phyloP scores from a whole-genome alignment of 352 stramenopile species.

The Elongisporangium senticosum region DNA sequence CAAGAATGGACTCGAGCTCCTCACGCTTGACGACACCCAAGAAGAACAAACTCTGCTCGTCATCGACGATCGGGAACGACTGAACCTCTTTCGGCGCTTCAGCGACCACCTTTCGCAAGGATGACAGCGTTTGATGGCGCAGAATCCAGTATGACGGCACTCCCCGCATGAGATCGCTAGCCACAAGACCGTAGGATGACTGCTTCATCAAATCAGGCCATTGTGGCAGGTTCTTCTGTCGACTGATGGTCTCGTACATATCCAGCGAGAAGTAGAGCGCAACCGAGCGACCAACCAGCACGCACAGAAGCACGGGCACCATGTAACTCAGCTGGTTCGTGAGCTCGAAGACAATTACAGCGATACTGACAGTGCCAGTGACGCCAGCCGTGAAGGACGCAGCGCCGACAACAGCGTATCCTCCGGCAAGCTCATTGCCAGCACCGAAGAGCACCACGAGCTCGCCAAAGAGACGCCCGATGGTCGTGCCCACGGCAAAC shows the following conservation, averaged over 20 bases:
- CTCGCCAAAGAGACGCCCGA: constrained; percentile 89
- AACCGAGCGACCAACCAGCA: constrained; percentile 66
- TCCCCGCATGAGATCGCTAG: constrained; percentile 64
- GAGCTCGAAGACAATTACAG: constrained; percentile 85
- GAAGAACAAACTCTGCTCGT: constrained; percentile 50
- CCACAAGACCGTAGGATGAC: constrained; percentile 64
- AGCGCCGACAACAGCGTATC: constrained; percentile 76
- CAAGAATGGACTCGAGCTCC: constrained; percentile 55
- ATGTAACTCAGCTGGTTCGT: constrained; percentile 88
- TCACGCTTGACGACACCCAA: constrained; percentile 53
- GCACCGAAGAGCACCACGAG: constrained; percentile 51
- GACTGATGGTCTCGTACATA: constrained; percentile 81
- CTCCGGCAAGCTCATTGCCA: constrained; percentile 44
- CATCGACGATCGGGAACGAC: constrained; percentile 67
- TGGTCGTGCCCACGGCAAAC: constrained; percentile 83
- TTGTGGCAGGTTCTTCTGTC: constrained; percentile 73
- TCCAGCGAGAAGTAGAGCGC: constrained; percentile 69
- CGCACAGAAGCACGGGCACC: constrained; percentile 77
- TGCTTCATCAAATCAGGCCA: constrained; percentile 79
- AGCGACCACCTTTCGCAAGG: constrained; percentile 39
- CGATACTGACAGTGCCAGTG: constrained; percentile 72
- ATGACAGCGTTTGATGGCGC: constrained; percentile 46
- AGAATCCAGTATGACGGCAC: constrained; percentile 35
- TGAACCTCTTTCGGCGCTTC: constrained; percentile 29
- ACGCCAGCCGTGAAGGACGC: constrained; percentile 79